These are phyloP conservation scores for Solanum hybrid DNA, from an alignment of 305 asterid genomes.

Conservation along the genomic window DNA sequence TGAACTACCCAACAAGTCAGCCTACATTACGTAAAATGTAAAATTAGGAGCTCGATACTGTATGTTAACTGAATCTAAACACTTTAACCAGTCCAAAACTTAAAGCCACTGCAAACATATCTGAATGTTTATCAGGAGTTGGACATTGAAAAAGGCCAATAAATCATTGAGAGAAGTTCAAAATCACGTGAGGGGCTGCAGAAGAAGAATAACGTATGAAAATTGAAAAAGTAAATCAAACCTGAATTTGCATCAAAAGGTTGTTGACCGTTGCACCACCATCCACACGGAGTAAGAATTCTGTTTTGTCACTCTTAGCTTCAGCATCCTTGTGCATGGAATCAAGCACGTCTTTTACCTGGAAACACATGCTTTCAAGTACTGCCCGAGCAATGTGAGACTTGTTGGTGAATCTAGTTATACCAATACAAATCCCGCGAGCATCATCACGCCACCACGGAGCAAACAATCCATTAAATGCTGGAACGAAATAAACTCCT, in stretches of 20 bases:
- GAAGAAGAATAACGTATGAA: neutral
- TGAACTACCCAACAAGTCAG: conserved; percentile 64
- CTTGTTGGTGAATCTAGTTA: conserved; percentile 84
- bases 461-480: conserved; percentile 88
- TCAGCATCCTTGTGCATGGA: conserved; percentile 88
- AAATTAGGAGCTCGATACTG: neutral
- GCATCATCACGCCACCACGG: conserved; percentile 99
- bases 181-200: neutral
- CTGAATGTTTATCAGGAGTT: neutral
- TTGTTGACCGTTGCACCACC: conserved; percentile 89
- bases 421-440: conserved; percentile 79
- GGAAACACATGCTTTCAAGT: conserved; percentile 97
- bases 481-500: conserved; percentile 93
- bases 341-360: conserved; percentile 84
- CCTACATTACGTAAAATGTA: conserved; percentile 30
- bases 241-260: conserved; percentile 79
- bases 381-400: conserved; percentile 92
- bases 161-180: neutral
- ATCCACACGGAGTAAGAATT: conserved; percentile 77
- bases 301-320: conserved; percentile 37
- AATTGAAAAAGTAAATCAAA: neutral
- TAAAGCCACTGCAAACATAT: neutral
- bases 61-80: neutral
- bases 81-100: neutral
- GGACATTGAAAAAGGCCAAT: neutral